Base-by-base conservation (phyloP, 1,139 yeast species). In the Meyerozyma smithsonii region DNA sequence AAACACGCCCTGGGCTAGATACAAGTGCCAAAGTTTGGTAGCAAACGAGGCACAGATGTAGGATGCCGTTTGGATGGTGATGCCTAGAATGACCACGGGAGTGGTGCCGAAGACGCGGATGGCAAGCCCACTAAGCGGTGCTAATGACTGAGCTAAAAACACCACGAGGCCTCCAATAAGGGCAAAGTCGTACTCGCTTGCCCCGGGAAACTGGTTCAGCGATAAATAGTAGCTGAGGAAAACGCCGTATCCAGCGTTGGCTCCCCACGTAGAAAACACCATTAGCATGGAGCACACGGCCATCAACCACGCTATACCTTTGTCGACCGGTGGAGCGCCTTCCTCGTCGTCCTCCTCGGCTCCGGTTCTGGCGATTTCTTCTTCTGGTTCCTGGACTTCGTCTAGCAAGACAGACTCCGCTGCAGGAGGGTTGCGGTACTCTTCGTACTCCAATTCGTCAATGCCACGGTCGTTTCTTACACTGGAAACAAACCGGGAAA, bases 251-350 rank as follows among this genome's bases (percentile, higher is more conserved):
- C 79, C 74, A 4, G 86, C 76, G 51, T 81, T 82, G 36, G 81
- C 68, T 17, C 95, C 95, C 95, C 95, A 85, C 1, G 89, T 76
- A 23, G 78, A 72, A 36, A 80, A 66, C 21, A 61, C 55, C 19
- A 66, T 55, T 36, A 73, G 51, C 56, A 77, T 66, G 1, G 76
- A 76, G 47, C 84, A 74, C 2, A 73, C 40, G 0, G 81, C 78
- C 40, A 81, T 72, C 6, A 81, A 74, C 89, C 92, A 84, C 1
- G 87, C 88, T 46, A 74, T 74, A 1, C 86, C 86, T 19, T 79
- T 77, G 59, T 84, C 92, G 2, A 83, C 80, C 2, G 83, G 84
- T 30, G 66, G 62, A 35, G 52, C 58, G 10, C 45, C 47, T 10
- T 42, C 46, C 14, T 39, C 45, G 4, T 40, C 46, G 8, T 36